Evolutionary conservation across 306 rosid genomes (phyloP), one percentile per base, ranked within the genome.

Genomic region (Dryas drummondii): DNA sequence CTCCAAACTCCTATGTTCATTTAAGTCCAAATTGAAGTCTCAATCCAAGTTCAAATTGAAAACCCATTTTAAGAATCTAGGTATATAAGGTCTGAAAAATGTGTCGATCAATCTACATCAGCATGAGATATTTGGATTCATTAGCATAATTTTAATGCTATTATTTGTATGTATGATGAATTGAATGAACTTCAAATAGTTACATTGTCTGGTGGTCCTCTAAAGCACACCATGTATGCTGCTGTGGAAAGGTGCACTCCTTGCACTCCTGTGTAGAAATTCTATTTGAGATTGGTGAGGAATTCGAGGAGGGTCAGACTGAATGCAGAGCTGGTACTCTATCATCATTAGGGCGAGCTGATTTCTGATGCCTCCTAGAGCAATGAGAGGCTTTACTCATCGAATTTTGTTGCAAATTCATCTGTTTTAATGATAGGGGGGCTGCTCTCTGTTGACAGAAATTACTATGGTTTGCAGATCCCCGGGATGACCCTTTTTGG

Each of bases 311-410:
- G 50, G 75, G 80, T 53, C 72, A 57, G 60, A 27, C 76, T 71
- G 51, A 64, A 44, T 76, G 78, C 59, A 77, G 56, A 68, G 48
- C 26, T 32, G 89, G 83, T 80, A 56, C 72, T 70, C 75, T 79
- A 72, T 72, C 66, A 42, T n/a, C 53, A 65, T 71, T 73, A 40
- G 32, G 70, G 16, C 58, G 41, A 54, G 73, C 73, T 63, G 79
- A 66, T 40, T 71, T 67, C 54, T 78, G 81, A 70, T 77, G 70
- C 77, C 52, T 80, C 69, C 79, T 65, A 40, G 55, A 52, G 70
- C 55, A 44, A 47, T 51, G 74, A 53, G 68, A 66, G 55, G 66
- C 49, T 74, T 81, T 76, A 62, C 88, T 66, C 16, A 77, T 63
- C 71, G 85, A 57, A 69, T 72, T 84, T 19, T 75, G 70, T 37